phyloP scores from a whole-genome alignment of 208 protist species.

The Wallacemonas sp. region DNA sequence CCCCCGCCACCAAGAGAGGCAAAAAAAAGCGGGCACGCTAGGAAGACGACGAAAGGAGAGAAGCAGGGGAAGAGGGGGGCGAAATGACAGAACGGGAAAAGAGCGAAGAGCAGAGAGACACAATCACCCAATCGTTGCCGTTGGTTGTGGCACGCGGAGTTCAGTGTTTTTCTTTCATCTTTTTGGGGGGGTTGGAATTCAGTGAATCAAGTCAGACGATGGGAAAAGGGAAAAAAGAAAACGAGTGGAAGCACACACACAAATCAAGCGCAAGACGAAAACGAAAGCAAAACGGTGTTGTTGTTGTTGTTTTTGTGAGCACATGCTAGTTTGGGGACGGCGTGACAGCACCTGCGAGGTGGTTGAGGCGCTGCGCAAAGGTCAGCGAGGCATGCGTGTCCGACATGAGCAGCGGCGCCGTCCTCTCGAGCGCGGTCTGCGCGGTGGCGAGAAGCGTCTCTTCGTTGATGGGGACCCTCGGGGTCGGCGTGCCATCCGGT shows the following conservation, averaged over 20 bases:
- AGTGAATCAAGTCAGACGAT: too few relatives aligned
- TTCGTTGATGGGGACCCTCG: not conserved
- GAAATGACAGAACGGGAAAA: not conserved
- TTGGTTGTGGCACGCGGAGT: too few relatives aligned
- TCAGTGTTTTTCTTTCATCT: too few relatives aligned
- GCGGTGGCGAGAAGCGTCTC: slow-evolving; percentile 1
- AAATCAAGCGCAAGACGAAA: not conserved
- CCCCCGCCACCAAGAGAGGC: not conserved
- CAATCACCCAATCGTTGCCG: too few relatives aligned
- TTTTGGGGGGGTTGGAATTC: too few relatives aligned
- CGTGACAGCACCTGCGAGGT: too few relatives aligned
- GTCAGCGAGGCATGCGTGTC: not conserved
- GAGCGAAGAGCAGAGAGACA: too few relatives aligned
- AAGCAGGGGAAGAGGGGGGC: not conserved
- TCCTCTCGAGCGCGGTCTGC: not conserved
- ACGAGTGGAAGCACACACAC: not conserved
- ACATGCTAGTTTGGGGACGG: too few relatives aligned
- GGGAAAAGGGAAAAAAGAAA: not conserved
- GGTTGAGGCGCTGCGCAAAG: slow-evolving; percentile 7
- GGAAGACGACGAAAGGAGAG: not conserved
- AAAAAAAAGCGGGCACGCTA: not conserved
- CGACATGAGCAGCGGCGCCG: not conserved
- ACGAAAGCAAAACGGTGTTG: too few relatives aligned
- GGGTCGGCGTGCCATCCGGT: not conserved
- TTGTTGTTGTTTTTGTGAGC: too few relatives aligned